Conservation (phyloP, 805 yeast genomes). For the Metschnikowia santaceciliae region DNA sequence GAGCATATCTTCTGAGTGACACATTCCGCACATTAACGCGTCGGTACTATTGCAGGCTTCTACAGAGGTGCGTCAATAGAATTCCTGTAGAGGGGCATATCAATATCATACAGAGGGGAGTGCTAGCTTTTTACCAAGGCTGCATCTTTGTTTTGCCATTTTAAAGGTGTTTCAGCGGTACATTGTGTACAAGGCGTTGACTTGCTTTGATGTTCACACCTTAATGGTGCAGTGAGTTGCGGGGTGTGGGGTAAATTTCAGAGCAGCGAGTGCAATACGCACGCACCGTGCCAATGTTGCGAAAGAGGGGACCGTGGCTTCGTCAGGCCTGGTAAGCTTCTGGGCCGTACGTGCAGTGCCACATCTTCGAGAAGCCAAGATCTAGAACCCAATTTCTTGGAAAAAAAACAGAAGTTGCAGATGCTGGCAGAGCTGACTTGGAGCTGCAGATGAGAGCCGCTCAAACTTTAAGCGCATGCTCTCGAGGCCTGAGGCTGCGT, state of each 20-base stretch:
- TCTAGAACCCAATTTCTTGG: too few species aligned
- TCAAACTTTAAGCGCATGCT: conserved; percentile 1
- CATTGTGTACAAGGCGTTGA: not conserved
- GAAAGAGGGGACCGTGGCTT: conserved; percentile 11
- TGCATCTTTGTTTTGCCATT: not conserved
- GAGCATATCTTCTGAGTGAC: not conserved
- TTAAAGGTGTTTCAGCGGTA: not conserved
- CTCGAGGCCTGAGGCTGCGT: not conserved
- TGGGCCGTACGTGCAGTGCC: not conserved
- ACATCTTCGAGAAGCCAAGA: too few species aligned
- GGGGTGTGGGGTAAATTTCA: conserved; percentile 12
- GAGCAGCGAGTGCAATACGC: conserved; percentile 5
- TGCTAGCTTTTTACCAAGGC: not conserved
- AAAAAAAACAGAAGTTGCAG: not conserved
- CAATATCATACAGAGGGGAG: too few species aligned
- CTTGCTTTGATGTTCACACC: not conserved
- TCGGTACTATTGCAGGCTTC: too few species aligned
- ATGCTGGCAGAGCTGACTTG: not conserved
- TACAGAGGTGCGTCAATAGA: too few species aligned
- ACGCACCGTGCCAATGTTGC: conserved; percentile 10
- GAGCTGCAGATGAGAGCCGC: not conserved
- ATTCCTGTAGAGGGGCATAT: too few species aligned
- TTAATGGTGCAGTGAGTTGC: not conserved
- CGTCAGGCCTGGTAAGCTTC: not conserved
- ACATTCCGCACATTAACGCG: not conserved